Conservation (phyloP, 768 basidiomycete genomes). For the Pholiota molesta region DNA sequence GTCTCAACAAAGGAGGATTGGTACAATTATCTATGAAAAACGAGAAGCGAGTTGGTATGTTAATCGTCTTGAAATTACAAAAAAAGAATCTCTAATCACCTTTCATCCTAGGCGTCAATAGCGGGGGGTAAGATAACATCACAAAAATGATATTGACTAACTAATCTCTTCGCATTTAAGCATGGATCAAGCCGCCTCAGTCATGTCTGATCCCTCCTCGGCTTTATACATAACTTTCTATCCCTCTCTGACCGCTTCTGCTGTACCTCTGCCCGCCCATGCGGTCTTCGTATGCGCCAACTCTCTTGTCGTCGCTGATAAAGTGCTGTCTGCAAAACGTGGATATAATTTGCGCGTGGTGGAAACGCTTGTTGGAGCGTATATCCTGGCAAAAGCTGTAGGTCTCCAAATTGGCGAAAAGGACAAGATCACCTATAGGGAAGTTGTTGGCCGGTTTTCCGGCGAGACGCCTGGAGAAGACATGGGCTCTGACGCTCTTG, state of each 20-base stretch:
- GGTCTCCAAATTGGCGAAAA: constrained; percentile 42
- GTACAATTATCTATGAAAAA: constrained; percentile 83
- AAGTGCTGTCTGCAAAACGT: constrained; percentile 72
- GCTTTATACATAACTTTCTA: constrained; percentile 85
- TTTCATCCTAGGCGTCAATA: constrained; percentile 60
- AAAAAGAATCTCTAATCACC: not conserved
- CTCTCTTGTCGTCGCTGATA: constrained; percentile 82
- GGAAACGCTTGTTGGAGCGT: constrained; percentile 83
- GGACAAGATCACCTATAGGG: constrained; percentile 65
- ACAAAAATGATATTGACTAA: not conserved
- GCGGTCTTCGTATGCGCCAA: constrained; percentile 80
- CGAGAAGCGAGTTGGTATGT: constrained; percentile 76
- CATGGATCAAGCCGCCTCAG: constrained; percentile 92
- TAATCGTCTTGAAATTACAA: not conserved
- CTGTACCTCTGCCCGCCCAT: constrained; percentile 59
- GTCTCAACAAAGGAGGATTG: constrained; percentile 66
- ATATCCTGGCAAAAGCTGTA: constrained; percentile 67
- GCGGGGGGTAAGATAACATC: constrained; percentile 62
- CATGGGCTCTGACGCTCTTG: constrained; percentile 47
- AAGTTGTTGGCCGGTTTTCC: constrained; percentile 63
- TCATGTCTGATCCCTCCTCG: constrained; percentile 70
- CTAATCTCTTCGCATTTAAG: constrained; percentile 35
- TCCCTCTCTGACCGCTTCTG: constrained; percentile 67
- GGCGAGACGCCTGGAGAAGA: constrained; percentile 50
- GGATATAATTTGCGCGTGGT: constrained; percentile 91